phyloP scores from a whole-genome alignment of 2,329 filamentous ascomycete genomes.

The Parascedosporium putredinis region DNA sequence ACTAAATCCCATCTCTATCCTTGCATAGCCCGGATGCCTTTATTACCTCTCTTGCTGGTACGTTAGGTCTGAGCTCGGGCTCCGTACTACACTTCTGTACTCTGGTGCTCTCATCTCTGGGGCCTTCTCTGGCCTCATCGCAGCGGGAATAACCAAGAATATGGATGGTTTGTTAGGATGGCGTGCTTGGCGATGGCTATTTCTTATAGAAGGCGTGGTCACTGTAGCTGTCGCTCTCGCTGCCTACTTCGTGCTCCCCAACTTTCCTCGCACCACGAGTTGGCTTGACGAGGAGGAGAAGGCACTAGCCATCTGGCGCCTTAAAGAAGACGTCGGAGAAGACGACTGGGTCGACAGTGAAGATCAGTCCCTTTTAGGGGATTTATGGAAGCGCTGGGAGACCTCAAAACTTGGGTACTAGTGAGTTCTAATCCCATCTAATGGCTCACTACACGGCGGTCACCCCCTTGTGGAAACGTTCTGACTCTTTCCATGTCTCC shows the following conservation, averaged over 20 bases:
- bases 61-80: constrained; percentile 51
- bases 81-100: constrained; percentile 48
- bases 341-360: constrained; percentile 50
- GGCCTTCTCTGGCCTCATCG: constrained; percentile 57
- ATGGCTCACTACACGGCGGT: no score
- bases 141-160: constrained; percentile 49
- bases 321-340: constrained; percentile 55
- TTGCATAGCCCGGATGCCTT: constrained; percentile 30
- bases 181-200: constrained; percentile 52
- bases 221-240: constrained; percentile 23
- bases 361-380: constrained; percentile 46
- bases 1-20: neutral
- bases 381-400: constrained; percentile 41
- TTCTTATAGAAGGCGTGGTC: constrained; percentile 53
- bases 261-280: constrained; percentile 33
- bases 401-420: constrained; percentile 51
- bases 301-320: constrained; percentile 47
- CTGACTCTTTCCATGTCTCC: neutral
- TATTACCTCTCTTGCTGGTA: constrained; percentile 44
- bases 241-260: constrained; percentile 23
- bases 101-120: constrained; percentile 56
- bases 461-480: neutral
- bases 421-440: constrained; percentile 21
- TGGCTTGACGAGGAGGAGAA: constrained; percentile 21
- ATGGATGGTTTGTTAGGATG: constrained; percentile 39